Base-by-base conservation (phyloP, 2,329 filamentous ascomycete species). In the Pseudogymnoascus sp. region DNA sequence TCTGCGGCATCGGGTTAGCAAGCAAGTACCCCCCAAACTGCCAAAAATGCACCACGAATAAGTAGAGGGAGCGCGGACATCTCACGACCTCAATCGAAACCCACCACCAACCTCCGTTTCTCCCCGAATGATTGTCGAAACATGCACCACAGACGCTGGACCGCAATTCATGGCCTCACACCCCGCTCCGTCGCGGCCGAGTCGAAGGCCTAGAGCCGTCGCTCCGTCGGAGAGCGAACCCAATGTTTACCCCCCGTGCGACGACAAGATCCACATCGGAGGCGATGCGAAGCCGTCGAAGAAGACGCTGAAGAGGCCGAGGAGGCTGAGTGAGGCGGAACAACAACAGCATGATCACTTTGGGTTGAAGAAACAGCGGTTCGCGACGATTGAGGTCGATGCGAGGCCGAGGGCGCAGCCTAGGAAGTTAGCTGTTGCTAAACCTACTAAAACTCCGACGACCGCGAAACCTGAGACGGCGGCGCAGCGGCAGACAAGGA, bases 401-500 rank as follows among this genome's bases (percentile, higher is more conserved):
- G n/a, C 50, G n/a, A 16, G 23, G 50, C 28, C 25, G 4, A 7
- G 50, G 50, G 28, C 50, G 50, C 50, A 56, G 21, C 16, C 59
- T 16, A 42, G 59, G 35, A 38, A 38, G 33, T 10, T 18, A 37
- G 33, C 25, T 18, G 33, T 16, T 8, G 25, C 33, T 6, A 56
- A 28, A 18, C 44, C 44, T 12, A n/a, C 44, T 1, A 23, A 23
- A 38, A 35, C 23, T 4, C 25, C 16, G 31, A 10, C 21, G 8
- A 12, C 21, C 8, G 33, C 60, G 14, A 33, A 53, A 59, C 10
- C 47, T 10, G 66, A 70, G 12, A 63, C 65, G 21, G 63, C 65
- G 38, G 70, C 42, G 68, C 69, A 4, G 66, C 64, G 63, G 66
- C 67, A n/a, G 14, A 12, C 14, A 8, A 6, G n/a, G 37, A 21